These are phyloP conservation scores for Hansenula sp. DNA, from an alignment of 1,139 yeast genomes.

Conservation along the genomic window DNA sequence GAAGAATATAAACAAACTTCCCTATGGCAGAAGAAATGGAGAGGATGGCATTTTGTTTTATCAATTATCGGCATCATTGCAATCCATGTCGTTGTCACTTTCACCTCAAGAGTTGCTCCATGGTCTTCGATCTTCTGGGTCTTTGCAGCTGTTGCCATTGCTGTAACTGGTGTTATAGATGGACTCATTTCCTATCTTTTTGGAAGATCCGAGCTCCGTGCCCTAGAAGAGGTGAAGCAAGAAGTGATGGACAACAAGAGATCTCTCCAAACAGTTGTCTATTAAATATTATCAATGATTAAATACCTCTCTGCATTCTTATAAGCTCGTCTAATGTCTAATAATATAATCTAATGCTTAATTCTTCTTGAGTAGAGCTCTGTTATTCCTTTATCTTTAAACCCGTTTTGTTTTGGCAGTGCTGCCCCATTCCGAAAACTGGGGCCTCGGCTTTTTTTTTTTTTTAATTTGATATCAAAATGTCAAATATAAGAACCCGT, in stretches of 20 bases:
- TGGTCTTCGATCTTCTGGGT: slow-evolving; percentile 60
- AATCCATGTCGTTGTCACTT: slow-evolving; percentile 53
- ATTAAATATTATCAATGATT: too few relatives aligned
- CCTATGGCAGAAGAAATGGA: slow-evolving; percentile 57
- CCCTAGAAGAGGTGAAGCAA: slow-evolving; percentile 61
- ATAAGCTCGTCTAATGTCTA: not conserved
- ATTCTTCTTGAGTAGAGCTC: too few relatives aligned
- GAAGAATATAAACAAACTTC: slow-evolving; percentile 51
- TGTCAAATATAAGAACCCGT: too few relatives aligned
- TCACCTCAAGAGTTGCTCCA: slow-evolving; percentile 51
- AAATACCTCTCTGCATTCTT: too few relatives aligned
- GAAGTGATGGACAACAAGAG: slow-evolving; percentile 49
- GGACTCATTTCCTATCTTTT: slow-evolving; percentile 78
- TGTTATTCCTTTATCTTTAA: too few relatives aligned
- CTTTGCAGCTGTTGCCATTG: slow-evolving; percentile 44
- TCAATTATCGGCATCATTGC: slow-evolving; percentile 49
- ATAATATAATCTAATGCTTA: too few relatives aligned
- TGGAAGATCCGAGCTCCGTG: slow-evolving; percentile 75
- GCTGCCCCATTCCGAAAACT: not conserved
- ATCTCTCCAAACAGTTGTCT: slow-evolving; percentile 1
- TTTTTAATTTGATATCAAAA: too few relatives aligned
- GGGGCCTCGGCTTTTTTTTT: not conserved
- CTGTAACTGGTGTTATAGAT: slow-evolving; percentile 65
- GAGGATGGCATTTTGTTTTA: slow-evolving; percentile 57
- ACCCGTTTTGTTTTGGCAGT: not conserved